These are phyloP conservation scores for Alternaria postmessia DNA, from an alignment of 2,329 filamentous ascomycete genomes.

Conservation along the genomic window DNA sequence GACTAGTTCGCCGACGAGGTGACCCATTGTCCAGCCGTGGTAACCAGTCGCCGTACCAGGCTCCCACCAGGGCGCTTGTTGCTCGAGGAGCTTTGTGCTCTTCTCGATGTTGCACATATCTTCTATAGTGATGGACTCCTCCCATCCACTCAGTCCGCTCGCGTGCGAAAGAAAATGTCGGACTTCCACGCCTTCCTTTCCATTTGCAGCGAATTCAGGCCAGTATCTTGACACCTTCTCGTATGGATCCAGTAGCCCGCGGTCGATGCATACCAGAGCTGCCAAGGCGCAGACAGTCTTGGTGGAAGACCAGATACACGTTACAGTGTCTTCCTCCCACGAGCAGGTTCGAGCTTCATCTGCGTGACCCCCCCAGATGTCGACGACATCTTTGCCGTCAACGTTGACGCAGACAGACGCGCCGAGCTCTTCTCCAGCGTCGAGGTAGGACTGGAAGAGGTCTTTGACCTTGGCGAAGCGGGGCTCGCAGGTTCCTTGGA, in stretches of 20 bases:
- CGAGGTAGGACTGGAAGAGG: constrained; percentile 21
- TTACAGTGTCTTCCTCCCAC: constrained; percentile 29
- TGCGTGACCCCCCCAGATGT: constrained; percentile 30
- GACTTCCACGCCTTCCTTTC: constrained; percentile 24
- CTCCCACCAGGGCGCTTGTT: constrained; percentile 27
- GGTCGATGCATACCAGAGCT: constrained; percentile 22
- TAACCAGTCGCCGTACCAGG: constrained; percentile 28
- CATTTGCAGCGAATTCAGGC: constrained; percentile 30
- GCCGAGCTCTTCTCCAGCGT: constrained; percentile 23
- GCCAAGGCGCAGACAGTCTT: constrained; percentile 26
- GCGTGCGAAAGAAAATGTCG: constrained; percentile 27
- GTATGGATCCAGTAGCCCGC: constrained; percentile 21
- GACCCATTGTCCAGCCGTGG: constrained; percentile 24
- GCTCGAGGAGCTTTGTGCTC: constrained; percentile 17
- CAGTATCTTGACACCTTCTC: constrained; percentile 31
- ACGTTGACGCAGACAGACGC: constrained; percentile 29
- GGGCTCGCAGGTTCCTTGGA: constrained; percentile 22
- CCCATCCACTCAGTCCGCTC: constrained; percentile 25
- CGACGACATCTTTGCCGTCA: constrained; percentile 25
- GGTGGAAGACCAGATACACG: constrained; percentile 27
- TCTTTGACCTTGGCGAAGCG: constrained; percentile 22
- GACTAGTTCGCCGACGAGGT: constrained; percentile 22
- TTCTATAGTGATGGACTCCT: constrained; percentile 5
- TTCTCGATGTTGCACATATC: constrained; percentile 17
- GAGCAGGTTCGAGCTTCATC: constrained; percentile 13